Base-by-base conservation (phyloP, 2,329 filamentous ascomycete species). In the Nigrospora oryzae region DNA sequence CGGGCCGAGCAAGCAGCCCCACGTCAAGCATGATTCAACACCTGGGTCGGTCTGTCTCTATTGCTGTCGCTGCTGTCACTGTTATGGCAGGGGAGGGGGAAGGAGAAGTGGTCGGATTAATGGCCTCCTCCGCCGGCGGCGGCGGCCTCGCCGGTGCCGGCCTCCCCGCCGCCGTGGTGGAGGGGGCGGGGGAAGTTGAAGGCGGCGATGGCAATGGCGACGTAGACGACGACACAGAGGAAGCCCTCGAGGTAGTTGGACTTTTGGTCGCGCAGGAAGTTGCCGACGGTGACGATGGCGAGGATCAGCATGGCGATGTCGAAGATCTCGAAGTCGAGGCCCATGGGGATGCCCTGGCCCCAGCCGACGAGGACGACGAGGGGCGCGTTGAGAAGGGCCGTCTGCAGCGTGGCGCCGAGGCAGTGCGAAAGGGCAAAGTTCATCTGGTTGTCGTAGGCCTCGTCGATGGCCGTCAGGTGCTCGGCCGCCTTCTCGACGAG, bases 161-260 rank as follows among this genome's bases (percentile, higher is more conserved):
- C 19, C n/a, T n/a, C n/a, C 4, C 19, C 33, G 33, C 12, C 33
- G 12, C 33, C 12, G 33, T 35, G 33, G 34, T 36, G 34, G 15
- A 36, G 34, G 13, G 81, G 79, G 46, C 75, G 71, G 3, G 77
- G 77, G 51, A 75, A 80, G 55, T 74, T 79, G 50, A 65, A 77
- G 2, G 76, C 75, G 2, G 75, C 76, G 2, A 77, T 74, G 11
- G 77, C 77, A 51, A 83, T 78, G 30, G 75, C 74, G 38, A 81
- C 57, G 53, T 82, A 83, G 5, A 81, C 69, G 38, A 86, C 75
- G 15, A 95, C 79, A 52, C 88, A 87, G 15, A 96, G 74, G 19
- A 81, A 77, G 2, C 90, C 90, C 63, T 96, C 90, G 5, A 96
- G 75, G 58, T 94, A 96, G 59, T 95, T 94, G 49, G 82, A 88